phyloP scores from a whole-genome alignment of 805 yeast genomes.

The Kluyveromyces aestuarii region DNA sequence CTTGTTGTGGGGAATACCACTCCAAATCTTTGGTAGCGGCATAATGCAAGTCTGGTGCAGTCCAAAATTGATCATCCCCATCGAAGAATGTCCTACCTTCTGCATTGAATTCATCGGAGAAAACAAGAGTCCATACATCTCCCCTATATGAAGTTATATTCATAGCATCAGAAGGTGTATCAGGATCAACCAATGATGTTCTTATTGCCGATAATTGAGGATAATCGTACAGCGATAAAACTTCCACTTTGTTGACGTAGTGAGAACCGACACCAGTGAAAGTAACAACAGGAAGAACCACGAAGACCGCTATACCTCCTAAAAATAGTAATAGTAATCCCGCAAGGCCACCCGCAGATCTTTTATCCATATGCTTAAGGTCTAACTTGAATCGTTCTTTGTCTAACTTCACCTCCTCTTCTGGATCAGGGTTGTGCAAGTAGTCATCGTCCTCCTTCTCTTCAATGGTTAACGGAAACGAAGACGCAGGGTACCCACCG shows the following conservation, averaged over 20 bases:
- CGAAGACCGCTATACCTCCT: slow-evolving; percentile 60
- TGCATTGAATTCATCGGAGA: slow-evolving; percentile 83
- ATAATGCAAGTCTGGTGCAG: slow-evolving; percentile 75
- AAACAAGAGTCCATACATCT: slow-evolving; percentile 63
- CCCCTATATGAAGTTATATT: slow-evolving; percentile 53
- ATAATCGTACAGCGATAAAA: slow-evolving; percentile 40
- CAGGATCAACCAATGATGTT: slow-evolving; percentile 48
- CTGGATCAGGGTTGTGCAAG: slow-evolving; percentile 92
- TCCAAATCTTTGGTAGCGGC: slow-evolving; percentile 85
- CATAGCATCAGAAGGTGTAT: slow-evolving; percentile 44
- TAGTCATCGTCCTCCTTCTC: slow-evolving; percentile 95
- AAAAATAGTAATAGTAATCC: slow-evolving; percentile 50
- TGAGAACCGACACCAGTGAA: slow-evolving; percentile 56
- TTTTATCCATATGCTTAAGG: slow-evolving; percentile 54
- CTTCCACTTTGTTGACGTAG: slow-evolving; percentile 19
- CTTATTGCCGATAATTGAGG: slow-evolving; percentile 46
- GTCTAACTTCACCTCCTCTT: slow-evolving; percentile 80
- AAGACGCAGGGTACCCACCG: slow-evolving; percentile 93
- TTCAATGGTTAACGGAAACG: slow-evolving; percentile 83
- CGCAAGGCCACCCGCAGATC: slow-evolving; percentile 52
- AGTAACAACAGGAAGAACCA: slow-evolving; percentile 76
- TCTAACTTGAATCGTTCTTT: slow-evolving; percentile 57
- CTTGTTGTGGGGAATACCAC: slow-evolving; percentile 94
- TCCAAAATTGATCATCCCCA: slow-evolving; percentile 89
- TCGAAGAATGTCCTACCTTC: slow-evolving; percentile 87